Conservation (phyloP, 2,329 filamentous ascomycete genomes). For the Albophoma yamanashiensis region DNA sequence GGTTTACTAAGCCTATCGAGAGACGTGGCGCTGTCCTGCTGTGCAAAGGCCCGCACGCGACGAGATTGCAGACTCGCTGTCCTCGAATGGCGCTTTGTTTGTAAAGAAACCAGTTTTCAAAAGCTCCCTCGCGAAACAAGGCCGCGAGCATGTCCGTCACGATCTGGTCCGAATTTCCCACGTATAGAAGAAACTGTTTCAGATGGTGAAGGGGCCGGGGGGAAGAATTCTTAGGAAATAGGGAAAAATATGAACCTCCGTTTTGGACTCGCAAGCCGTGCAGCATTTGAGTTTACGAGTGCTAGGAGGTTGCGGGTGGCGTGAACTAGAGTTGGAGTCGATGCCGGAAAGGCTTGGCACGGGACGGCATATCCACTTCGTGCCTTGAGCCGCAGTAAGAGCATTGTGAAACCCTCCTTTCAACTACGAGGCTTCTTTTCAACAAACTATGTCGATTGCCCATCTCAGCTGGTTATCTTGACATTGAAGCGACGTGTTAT, state of each 20-base stretch:
- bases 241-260: not conserved
- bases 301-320: not conserved
- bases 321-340: not conserved
- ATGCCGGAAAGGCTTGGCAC: not conserved
- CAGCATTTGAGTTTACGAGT: not conserved
- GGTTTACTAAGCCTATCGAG: constrained; percentile 51
- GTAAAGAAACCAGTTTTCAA: not conserved
- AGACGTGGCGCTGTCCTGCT: not conserved
- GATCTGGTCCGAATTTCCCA: constrained; percentile 1
- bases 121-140: not conserved
- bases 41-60: not conserved
- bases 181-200: constrained; percentile 1
- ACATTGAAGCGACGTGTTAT: not conserved
- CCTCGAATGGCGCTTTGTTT: not conserved
- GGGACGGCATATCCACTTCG: not conserved
- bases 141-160: constrained; percentile 6
- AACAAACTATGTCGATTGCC: not conserved
- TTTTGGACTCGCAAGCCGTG: not conserved
- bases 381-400: not conserved
- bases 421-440: not conserved
- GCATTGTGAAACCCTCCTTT: not conserved
- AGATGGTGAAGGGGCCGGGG: not conserved
- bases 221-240: too few species aligned
- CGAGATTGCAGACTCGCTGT: not conserved
- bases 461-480: not conserved